phyloP scores from a whole-genome alignment of 2,329 filamentous ascomycete species.

The Sporothrix dimorphospora region DNA sequence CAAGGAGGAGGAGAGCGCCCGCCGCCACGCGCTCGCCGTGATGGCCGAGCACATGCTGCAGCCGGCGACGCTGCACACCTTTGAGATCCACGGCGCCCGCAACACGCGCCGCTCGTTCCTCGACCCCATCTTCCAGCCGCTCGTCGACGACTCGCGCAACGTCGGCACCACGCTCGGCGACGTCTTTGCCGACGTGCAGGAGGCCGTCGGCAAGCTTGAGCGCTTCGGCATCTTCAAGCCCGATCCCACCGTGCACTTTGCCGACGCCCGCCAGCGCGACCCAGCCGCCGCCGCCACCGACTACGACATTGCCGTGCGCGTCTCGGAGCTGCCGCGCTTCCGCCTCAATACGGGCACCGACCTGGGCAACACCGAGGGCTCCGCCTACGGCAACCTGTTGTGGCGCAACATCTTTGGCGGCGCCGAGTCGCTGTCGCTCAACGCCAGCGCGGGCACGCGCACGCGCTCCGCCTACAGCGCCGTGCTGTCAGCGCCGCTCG shows the following conservation, averaged over 20 bases:
- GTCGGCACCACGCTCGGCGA: conserved; percentile 77
- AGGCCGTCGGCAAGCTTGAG: conserved; percentile 72
- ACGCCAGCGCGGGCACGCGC: conserved; percentile 85
- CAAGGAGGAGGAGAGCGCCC: conserved; percentile 29
- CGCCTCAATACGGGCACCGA: conserved; percentile 94
- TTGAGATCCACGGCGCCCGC: conserved; percentile 79
- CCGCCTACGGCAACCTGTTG: conserved; percentile 83
- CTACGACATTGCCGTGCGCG: conserved; percentile 77
- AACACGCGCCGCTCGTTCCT: conserved; percentile 86
- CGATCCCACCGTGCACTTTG: conserved; percentile 79
- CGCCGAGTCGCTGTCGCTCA: conserved; percentile 84
- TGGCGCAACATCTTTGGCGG: conserved; percentile 94
- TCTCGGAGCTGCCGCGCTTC: conserved; percentile 78
- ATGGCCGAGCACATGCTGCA: conserved; percentile 80
- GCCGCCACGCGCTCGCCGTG: conserved; percentile 24
- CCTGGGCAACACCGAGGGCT: conserved; percentile 89
- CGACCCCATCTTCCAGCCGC: conserved; percentile 75
- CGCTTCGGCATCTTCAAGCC: conserved; percentile 87
- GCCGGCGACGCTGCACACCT: conserved; percentile 83
- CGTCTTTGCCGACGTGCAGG: conserved; percentile 72
- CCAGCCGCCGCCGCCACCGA: conserved; percentile 74
- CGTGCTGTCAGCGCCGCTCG: conserved; percentile 78
- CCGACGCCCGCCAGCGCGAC: conserved; percentile 70
- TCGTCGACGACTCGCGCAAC: conserved; percentile 70
- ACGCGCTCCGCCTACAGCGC: conserved; percentile 91